These are phyloP conservation scores for Leavenworthia alabamica DNA, from an alignment of 345 rosid species.

Conservation along the genomic window DNA sequence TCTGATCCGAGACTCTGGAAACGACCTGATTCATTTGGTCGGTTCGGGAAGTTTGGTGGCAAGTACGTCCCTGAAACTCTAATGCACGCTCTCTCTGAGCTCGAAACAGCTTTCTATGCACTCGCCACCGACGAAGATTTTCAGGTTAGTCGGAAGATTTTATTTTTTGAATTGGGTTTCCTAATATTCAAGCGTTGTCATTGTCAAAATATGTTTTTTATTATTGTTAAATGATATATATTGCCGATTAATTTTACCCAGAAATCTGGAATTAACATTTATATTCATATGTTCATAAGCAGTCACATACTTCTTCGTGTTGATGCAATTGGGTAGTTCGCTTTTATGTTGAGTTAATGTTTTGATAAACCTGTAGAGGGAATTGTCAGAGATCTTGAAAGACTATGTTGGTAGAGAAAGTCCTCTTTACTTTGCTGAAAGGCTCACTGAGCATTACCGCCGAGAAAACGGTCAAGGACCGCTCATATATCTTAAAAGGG, in stretches of 20 bases:
- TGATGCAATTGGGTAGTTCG: background rate
- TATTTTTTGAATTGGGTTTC: background rate
- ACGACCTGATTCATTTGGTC: conserved; percentile 81
- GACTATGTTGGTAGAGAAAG: conserved; percentile 92
- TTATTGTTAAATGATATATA: background rate
- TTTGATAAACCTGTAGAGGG: conserved; percentile 40
- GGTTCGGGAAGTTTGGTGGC: conserved; percentile 88
- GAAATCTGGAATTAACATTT: background rate
- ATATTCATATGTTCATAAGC: background rate
- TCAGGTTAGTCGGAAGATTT: conserved; percentile 42
- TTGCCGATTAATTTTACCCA: background rate
- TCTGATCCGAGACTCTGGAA: conserved; percentile 38
- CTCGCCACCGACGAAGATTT: conserved; percentile 56
- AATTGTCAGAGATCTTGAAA: conserved; percentile 61
- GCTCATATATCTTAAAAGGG: conserved; percentile 75
- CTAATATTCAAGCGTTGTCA: background rate
- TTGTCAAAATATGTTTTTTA: background rate
- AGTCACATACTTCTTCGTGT: background rate
- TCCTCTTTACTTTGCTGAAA: conserved; percentile 87
- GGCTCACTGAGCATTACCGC: conserved; percentile 79
- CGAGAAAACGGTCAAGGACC: conserved; percentile 79
- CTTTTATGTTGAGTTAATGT: background rate
- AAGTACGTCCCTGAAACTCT: conserved; percentile 92
- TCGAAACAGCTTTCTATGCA: conserved; percentile 63
- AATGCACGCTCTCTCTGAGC: conserved; percentile 78